Evolutionary conservation across 768 basidiomycete species (phyloP), one percentile per base, ranked within the genome.

Genomic region (Trametes elegans): DNA sequence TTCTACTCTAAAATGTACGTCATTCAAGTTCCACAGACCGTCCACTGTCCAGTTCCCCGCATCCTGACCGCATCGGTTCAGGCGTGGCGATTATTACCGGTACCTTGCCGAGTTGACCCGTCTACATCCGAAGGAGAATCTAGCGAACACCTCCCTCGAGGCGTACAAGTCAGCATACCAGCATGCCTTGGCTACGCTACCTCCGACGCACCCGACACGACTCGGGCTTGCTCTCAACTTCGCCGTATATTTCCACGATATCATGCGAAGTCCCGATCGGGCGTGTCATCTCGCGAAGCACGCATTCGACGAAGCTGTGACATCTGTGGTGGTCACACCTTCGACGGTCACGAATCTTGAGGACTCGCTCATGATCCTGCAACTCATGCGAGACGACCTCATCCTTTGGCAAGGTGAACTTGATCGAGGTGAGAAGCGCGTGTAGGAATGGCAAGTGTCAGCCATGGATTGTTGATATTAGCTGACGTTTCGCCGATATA

Each of bases 171-270:
- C 79, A 55, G 90, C 93, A 43, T 93, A 92, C 68, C 83, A 89
- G 70, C 89, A 93, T 62, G 91, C 92, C 32, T 68, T 81, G 50
- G 78, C 79, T 53, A 85, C 87, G 64, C 81, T 95, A 48, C 84
- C 83, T 23, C 77, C 86, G 6, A 83, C 87, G 43, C 89, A 94
- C 73, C 91, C 93, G 52, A 94, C 93, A 58, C 82, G 91, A 63
- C 76, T 95, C 54, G 93, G 92, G 31, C 76, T 95, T 46, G 91
- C 92, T 29, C 78, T 95, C 65, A 95, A 94, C 75, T 93, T 95
- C 73, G 87, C 90, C n/a, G 93, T 95, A 46, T 95, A 90, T 76
- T 93, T 89, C 70, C 92, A 92, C 69, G 87, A 94, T 69, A 90
- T 93, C 64, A 79, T 84, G 61, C 84, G 86, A 70, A 88, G 87